Percentiles rank a stretch among this genome's conserved stretches.
Conservation (phyloP, 768 basidiomycete species). For the Phylloporus scabripes region DNA sequence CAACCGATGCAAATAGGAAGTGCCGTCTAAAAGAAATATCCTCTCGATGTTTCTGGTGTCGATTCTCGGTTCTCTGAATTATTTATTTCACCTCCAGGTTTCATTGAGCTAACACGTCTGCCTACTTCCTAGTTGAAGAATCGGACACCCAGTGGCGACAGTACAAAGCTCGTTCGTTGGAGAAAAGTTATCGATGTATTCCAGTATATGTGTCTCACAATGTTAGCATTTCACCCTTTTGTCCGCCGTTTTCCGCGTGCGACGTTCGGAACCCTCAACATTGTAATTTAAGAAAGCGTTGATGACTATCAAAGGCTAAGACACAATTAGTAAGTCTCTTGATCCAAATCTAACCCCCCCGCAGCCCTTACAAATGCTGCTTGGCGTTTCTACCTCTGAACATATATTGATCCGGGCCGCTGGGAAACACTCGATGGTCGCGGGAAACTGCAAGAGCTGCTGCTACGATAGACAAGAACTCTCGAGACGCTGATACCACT, state of each 20-base stretch:
- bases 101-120: conserved; percentile 3
- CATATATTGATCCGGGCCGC: neutral
- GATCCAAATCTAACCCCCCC: neutral
- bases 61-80: conserved; percentile 32
- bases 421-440: neutral
- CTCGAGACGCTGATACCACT: neutral
- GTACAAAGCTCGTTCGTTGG: neutral
- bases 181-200: conserved; percentile 14
- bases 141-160: neutral
- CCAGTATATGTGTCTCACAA: conserved; percentile 4
- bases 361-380: no score
- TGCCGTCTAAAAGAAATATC: conserved; percentile 30
- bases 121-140: conserved; percentile 3
- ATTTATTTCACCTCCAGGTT: neutral
- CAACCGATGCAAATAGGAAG: conserved; percentile 35
- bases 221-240: conserved; percentile 15
- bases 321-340: neutral
- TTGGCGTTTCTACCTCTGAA: neutral
- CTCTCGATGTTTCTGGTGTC: conserved; percentile 26
- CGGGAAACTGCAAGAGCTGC: neutral
- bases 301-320: neutral
- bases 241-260: neutral
- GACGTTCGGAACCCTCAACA: neutral
- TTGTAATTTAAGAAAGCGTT: neutral
- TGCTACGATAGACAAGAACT: neutral